Percentiles rank a stretch among this genome's conserved stretches.
Conservation (phyloP, 176 grass and related monocot genomes). For the Areca catechu region DNA sequence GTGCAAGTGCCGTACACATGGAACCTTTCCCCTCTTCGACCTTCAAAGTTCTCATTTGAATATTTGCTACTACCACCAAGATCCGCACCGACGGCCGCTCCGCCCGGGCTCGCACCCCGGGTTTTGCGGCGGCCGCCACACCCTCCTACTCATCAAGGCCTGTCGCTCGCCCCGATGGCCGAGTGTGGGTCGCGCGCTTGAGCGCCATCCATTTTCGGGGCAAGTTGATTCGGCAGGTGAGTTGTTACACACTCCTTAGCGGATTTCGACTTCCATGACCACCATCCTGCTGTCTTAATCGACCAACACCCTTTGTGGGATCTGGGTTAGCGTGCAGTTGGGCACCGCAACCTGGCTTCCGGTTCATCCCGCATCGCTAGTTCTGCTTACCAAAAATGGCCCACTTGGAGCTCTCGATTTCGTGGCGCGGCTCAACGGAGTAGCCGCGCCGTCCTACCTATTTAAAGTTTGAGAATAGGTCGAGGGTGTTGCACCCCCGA, state of each 20-base stretch:
- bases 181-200: too few species aligned
- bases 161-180: too few species aligned
- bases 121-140: constrained; percentile 28
- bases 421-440: too few species aligned
- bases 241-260: constrained; percentile 15
- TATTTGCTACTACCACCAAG: constrained; percentile 54
- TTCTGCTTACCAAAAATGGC: too few species aligned
- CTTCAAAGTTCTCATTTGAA: constrained; percentile 56
- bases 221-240: constrained; percentile 33
- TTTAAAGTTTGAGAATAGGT: too few species aligned
- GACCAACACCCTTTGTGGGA: constrained; percentile 53
- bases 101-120: constrained; percentile 31
- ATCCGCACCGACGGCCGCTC: constrained; percentile 41
- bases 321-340: constrained; percentile 30
- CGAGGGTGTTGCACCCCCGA: too few species aligned
- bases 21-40: constrained; percentile 49
- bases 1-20: constrained; percentile 52
- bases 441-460: too few species aligned
- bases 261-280: constrained; percentile 18
- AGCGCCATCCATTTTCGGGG: constrained; percentile 32
- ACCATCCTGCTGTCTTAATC: constrained; percentile 29
- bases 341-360: too few species aligned
- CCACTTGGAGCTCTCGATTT: too few species aligned
- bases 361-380: too few species aligned
- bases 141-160: too few species aligned